phyloP scores from a whole-genome alignment of 1,139 yeast species.

The Martiniozyma asiatica region DNA sequence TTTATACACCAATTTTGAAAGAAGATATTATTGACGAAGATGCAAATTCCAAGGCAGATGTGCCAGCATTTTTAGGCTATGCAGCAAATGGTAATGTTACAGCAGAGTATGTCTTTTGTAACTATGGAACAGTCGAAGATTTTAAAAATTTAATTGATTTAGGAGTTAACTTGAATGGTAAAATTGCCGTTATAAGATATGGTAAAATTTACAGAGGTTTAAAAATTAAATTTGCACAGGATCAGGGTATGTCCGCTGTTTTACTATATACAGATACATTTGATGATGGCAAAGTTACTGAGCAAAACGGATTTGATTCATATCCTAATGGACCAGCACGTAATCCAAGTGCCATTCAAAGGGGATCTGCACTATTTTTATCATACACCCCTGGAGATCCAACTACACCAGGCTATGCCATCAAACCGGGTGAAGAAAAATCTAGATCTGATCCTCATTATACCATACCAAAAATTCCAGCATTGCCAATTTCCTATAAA shows the following conservation, averaged over 20 bases:
- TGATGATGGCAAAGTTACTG: slow-evolving; percentile 42
- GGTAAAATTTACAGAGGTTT: slow-evolving; percentile 53
- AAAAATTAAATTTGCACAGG: slow-evolving; percentile 58
- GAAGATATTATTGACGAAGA: slow-evolving; percentile 70
- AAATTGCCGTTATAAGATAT: slow-evolving; percentile 49
- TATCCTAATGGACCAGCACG: slow-evolving; percentile 64
- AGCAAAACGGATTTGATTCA: slow-evolving; percentile 38
- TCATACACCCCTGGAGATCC: slow-evolving; percentile 83
- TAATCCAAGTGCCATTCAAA: slow-evolving; percentile 58
- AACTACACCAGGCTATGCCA: slow-evolving; percentile 73
- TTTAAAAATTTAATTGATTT: slow-evolving; percentile 31
- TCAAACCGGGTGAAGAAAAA: slow-evolving; percentile 51
- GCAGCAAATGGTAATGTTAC: slow-evolving; percentile 61
- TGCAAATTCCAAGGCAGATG: slow-evolving; percentile 39
- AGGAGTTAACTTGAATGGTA: slow-evolving; percentile 38
- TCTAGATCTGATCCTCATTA: slow-evolving; percentile 34
- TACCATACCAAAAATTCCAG: slow-evolving; percentile 49
- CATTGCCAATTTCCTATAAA: slow-evolving; percentile 45
- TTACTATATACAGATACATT: slow-evolving; percentile 55
- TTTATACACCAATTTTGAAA: slow-evolving; percentile 51
- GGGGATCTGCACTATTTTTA: slow-evolving; percentile 75
- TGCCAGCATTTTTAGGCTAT: slow-evolving; percentile 58
- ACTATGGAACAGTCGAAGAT: slow-evolving; percentile 48
- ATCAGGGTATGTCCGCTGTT: slow-evolving; percentile 48
- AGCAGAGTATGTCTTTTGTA: slow-evolving; percentile 45